phyloP scores from a whole-genome alignment of 441 rosid species.

The Erodium texanum region DNA sequence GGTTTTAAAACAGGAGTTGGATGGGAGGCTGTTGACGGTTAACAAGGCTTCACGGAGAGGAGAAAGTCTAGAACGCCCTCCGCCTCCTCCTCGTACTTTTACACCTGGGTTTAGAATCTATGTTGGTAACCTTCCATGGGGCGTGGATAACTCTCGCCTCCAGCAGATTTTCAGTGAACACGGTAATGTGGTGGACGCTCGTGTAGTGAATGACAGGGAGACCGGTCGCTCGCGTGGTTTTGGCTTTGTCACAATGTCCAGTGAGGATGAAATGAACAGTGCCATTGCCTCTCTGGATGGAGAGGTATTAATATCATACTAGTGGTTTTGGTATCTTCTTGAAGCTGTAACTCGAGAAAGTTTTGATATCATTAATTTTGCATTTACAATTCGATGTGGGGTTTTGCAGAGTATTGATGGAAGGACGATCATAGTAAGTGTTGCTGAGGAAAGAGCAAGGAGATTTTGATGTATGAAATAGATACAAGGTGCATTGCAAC shows the following conservation, averaged over 20 bases:
- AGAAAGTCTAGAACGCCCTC: slow-evolving; percentile 36
- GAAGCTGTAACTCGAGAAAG: no score
- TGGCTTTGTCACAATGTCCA: slow-evolving; percentile 61
- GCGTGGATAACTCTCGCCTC: slow-evolving; percentile 42
- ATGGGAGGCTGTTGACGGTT: slow-evolving; percentile 56
- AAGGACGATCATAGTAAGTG: background rate
- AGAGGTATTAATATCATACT: slow-evolving; percentile 34
- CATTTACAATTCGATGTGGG: background rate
- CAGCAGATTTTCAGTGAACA: slow-evolving; percentile 61
- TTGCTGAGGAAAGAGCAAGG: background rate
- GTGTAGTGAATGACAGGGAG: slow-evolving; percentile 53
- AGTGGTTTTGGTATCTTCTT: background rate
- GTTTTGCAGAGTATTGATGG: background rate
- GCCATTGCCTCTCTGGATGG: slow-evolving; percentile 72
- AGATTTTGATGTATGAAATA: background rate
- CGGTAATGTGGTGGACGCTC: slow-evolving; percentile 52
- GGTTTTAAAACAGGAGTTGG: slow-evolving; percentile 32
- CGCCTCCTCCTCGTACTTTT: slow-evolving; percentile 37
- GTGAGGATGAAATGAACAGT: slow-evolving; percentile 55
- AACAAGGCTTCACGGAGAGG: slow-evolving; percentile 68
- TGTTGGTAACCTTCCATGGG: slow-evolving; percentile 69
- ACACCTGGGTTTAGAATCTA: slow-evolving; percentile 35
- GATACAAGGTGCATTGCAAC: no score
- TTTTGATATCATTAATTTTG: background rate
- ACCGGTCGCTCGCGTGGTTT: slow-evolving; percentile 69